Conservation (phyloP, 768 basidiomycete species). For the Psilocybe cyanescens region DNA sequence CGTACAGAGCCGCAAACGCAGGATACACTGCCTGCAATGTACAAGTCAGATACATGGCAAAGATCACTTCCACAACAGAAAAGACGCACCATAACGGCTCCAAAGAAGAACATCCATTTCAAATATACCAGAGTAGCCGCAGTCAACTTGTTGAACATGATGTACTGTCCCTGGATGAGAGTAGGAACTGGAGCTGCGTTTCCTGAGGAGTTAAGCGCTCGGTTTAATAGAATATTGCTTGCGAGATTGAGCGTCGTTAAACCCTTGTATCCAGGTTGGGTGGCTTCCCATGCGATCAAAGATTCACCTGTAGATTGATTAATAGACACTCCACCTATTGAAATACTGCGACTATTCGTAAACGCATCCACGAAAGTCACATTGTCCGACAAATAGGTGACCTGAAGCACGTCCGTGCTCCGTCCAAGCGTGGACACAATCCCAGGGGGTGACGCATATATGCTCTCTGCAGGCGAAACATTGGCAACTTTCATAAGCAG, state of each 20-base stretch:
- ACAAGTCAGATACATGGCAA: neutral
- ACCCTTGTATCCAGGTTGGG: conserved; percentile 60
- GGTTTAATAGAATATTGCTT: conserved; percentile 69
- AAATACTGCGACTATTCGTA: conserved; percentile 53
- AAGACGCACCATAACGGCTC: conserved; percentile 64
- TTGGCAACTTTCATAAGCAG: conserved; percentile 19
- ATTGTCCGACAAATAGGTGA: conserved; percentile 53
- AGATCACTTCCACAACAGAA: neutral
- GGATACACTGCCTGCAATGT: conserved; percentile 65
- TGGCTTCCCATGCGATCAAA: conserved; percentile 74
- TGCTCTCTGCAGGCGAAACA: neutral
- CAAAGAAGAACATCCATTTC: conserved; percentile 81
- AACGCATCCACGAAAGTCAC: conserved; percentile 61
- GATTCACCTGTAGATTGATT: conserved; percentile 51
- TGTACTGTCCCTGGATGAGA: conserved; percentile 62
- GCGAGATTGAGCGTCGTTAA: conserved; percentile 68
- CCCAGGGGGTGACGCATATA: conserved; percentile 45
- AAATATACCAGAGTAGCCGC: conserved; percentile 61
- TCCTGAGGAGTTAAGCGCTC: conserved; percentile 57
- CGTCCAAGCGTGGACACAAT: conserved; percentile 53
- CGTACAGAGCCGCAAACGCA: conserved; percentile 80
- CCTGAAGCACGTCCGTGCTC: conserved; percentile 33
- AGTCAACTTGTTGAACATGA: conserved; percentile 56
- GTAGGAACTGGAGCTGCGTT: conserved; percentile 38
- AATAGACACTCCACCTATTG: conserved; percentile 71